A percentile compares a stretch with the other conserved stretches of the same genome.
These are phyloP conservation scores for Macaranga tanarius DNA, from an alignment of 441 rosid genomes.

Conservation along the genomic window DNA sequence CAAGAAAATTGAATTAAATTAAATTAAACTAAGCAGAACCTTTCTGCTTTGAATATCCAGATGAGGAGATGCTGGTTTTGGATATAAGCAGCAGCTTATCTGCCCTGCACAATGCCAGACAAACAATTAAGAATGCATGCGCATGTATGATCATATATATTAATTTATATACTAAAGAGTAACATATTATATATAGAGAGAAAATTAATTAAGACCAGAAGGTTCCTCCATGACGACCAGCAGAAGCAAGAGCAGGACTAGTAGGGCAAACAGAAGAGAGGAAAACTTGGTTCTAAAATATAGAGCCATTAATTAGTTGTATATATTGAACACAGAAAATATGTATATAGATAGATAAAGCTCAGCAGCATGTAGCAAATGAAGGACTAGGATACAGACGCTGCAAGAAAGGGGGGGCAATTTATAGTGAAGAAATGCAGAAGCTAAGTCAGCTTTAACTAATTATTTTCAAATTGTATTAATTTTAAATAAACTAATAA, in stretches of 20 bases:
- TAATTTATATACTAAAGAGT: background rate
- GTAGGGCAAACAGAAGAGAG: constrained; percentile 7
- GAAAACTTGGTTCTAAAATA: constrained; percentile 11
- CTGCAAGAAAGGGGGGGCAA: background rate
- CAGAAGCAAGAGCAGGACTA: constrained; percentile 32
- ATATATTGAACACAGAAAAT: too few species aligned
- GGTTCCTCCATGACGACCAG: constrained; percentile 33
- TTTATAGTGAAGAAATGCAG: constrained; percentile 29
- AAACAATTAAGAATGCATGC: background rate
- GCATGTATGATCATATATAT: too few species aligned
- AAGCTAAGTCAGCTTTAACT: background rate
- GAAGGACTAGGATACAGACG: too few species aligned
- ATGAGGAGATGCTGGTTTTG: constrained; percentile 9
- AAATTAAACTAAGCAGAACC: constrained; percentile 22
- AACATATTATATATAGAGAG: too few species aligned
- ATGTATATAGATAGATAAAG: too few species aligned
- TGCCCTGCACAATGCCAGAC: too few species aligned
- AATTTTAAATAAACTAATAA: too few species aligned
- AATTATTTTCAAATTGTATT: background rate
- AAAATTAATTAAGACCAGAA: constrained; percentile 29
- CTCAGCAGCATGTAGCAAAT: too few species aligned
- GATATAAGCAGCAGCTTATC: constrained; percentile 13
- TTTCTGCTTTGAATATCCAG: constrained; percentile 34
- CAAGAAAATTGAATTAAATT: too few species aligned
- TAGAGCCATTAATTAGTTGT: constrained; percentile 17